Percentiles rank a stretch among this genome's conserved stretches.
Conservation (phyloP, 2,329 filamentous ascomycete genomes). For the Aspergillus phoenicis region DNA sequence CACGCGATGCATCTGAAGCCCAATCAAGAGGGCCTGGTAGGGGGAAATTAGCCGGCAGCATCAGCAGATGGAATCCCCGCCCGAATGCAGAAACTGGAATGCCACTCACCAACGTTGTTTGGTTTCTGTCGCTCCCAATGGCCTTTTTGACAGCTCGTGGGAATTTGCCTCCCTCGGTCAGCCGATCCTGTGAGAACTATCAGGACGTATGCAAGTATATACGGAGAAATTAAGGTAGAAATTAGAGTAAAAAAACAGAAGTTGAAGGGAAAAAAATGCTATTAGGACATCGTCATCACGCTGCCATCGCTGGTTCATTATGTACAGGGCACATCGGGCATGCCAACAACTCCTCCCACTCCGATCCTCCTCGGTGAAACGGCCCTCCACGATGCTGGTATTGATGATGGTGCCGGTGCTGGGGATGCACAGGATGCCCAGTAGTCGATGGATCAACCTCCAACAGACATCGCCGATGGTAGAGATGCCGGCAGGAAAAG, state of each 20-base stretch:
- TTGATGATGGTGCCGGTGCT: background rate
- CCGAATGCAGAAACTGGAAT: too few species aligned
- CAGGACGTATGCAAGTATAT: background rate
- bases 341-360: constrained; percentile 27
- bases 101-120: too few species aligned
- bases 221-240: background rate
- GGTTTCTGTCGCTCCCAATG: too few species aligned
- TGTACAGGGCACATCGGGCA: constrained; percentile 42
- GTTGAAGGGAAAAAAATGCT: background rate
- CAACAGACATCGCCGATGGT: constrained; percentile 50
- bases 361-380: constrained; percentile 27
- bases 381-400: background rate
- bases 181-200: too few species aligned
- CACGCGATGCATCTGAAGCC: background rate
- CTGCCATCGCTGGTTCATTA: constrained; percentile 28
- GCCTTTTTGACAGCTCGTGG: too few species aligned
- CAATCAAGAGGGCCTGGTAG: background rate
- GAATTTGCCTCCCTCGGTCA: too few species aligned
- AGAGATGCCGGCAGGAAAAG: constrained; percentile 54
- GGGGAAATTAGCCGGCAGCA: background rate
- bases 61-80: background rate
- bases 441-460: constrained; percentile 25
- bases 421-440: constrained; percentile 14
- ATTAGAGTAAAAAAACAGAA: too few species aligned
- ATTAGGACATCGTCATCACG: constrained; percentile 8